Conservation (phyloP, 768 basidiomycete genomes). For the Trametes cinnabarina region DNA sequence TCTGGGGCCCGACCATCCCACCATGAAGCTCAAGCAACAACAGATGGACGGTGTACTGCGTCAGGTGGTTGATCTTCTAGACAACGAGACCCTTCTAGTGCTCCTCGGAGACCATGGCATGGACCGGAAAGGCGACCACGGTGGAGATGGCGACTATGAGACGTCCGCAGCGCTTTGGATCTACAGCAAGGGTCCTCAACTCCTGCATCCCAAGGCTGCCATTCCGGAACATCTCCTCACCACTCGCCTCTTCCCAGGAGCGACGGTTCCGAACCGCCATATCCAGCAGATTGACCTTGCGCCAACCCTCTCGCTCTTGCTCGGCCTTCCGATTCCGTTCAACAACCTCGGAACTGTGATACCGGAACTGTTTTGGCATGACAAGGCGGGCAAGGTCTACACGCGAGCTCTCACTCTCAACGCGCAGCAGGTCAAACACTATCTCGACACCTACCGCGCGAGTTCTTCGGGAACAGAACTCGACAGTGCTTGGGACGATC, state of each 20-base stretch:
- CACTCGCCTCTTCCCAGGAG: slow-evolving; percentile 59
- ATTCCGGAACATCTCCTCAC: slow-evolving; percentile 55
- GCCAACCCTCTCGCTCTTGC: slow-evolving; percentile 81
- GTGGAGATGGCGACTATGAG: slow-evolving; percentile 85
- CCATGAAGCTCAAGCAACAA: slow-evolving; percentile 79
- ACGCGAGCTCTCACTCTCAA: slow-evolving; percentile 67
- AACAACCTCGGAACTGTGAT: slow-evolving; percentile 92
- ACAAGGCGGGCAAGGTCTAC: slow-evolving; percentile 40
- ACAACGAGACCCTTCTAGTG: slow-evolving; percentile 88
- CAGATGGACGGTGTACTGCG: slow-evolving; percentile 85
- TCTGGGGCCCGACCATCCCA: slow-evolving; percentile 83
- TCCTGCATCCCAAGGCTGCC: slow-evolving; percentile 36
- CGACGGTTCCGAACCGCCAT: slow-evolving; percentile 50
- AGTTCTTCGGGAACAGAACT: slow-evolving; percentile 74
- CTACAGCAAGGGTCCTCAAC: slow-evolving; percentile 71
- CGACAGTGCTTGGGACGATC: slow-evolving; percentile 54
- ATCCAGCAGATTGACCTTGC: slow-evolving; percentile 94
- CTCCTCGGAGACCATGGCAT: slow-evolving; percentile 97
- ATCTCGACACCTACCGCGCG: slow-evolving; percentile 73
- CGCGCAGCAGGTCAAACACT: slow-evolving; percentile 69
- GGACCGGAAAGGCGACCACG: slow-evolving; percentile 93
- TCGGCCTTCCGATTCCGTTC: slow-evolving; percentile 92
- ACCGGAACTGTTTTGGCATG: slow-evolving; percentile 83
- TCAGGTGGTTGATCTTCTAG: slow-evolving; percentile 68
- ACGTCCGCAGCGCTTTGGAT: slow-evolving; percentile 88